phyloP scores from a whole-genome alignment of 352 stramenopile species.

The Phytopythium helicoides region DNA sequence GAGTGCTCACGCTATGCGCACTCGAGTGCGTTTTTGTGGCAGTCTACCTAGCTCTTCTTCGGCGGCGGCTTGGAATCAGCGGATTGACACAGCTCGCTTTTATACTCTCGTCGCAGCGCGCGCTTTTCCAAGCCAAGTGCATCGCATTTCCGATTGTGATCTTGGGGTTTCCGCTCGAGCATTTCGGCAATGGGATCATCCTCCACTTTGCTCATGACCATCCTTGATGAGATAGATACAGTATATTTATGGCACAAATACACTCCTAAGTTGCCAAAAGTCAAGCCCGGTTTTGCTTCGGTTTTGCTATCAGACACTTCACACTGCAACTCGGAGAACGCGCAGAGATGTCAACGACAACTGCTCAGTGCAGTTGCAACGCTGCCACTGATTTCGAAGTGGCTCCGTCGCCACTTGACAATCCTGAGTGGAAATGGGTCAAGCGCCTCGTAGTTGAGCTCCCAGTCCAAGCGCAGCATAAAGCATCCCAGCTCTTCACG shows the following conservation, averaged over 20 bases:
- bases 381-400: neutral
- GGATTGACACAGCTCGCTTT: constrained; percentile 22
- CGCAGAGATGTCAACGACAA: too few relatives aligned
- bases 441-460: constrained; percentile 17
- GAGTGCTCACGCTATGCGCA: constrained; percentile 11
- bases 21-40: constrained; percentile 14
- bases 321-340: too few relatives aligned
- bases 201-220: constrained; percentile 1
- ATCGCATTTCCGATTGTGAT: constrained; percentile 16
- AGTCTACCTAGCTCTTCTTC: constrained; percentile 18
- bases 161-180: constrained; percentile 20
- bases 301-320: too few relatives aligned
- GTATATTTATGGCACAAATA: too few relatives aligned
- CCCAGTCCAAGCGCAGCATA: neutral
- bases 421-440: constrained; percentile 33
- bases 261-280: too few relatives aligned
- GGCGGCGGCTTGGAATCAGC: neutral
- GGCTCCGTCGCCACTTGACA: constrained; percentile 8
- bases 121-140: constrained; percentile 23
- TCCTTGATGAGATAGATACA: too few relatives aligned
- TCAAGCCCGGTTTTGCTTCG: too few relatives aligned
- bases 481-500: constrained; percentile 28
- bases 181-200: constrained; percentile 26
- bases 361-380: neutral
- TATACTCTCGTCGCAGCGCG: constrained; percentile 22